phyloP scores from a whole-genome alignment of 192 early-diverging fungal species.

The Coemansia sp. region DNA sequence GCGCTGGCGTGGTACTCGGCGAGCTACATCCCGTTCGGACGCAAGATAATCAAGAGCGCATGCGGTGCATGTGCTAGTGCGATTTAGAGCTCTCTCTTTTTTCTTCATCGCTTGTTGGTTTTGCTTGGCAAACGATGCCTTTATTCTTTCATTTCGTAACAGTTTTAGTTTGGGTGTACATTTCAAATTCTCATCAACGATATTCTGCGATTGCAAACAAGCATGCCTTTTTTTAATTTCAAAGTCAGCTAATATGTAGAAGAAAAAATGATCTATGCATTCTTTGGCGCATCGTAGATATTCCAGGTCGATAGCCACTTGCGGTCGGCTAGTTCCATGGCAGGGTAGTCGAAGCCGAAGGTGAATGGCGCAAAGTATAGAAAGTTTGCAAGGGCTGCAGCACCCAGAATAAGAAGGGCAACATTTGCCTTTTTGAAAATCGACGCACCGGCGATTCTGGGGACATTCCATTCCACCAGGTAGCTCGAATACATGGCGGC shows the following conservation, averaged over 20 bases:
- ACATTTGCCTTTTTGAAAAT: not conserved
- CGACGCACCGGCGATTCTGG: slow-evolving; percentile 31
- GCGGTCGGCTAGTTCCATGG: slow-evolving; percentile 55
- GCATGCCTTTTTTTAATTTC: too few relatives aligned
- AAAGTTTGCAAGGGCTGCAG: slow-evolving; percentile 60
- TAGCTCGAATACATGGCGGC: slow-evolving; percentile 76
- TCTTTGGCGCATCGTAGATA: slow-evolving; percentile 49
- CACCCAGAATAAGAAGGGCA: slow-evolving; percentile 14
- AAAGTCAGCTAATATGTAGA: too few relatives aligned
- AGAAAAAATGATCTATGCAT: slow-evolving; percentile 4
- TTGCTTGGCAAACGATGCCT: not conserved
- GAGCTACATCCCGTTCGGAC: slow-evolving; percentile 92
- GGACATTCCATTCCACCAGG: slow-evolving; percentile 72
- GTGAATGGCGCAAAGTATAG: slow-evolving; percentile 76
- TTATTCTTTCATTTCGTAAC: not conserved
- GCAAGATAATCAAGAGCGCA: slow-evolving; percentile 60
- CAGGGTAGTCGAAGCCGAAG: slow-evolving; percentile 78
- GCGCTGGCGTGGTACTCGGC: slow-evolving; percentile 86
- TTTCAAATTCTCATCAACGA: not conserved
- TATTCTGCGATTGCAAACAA: too few relatives aligned
- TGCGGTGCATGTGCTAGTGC: slow-evolving; percentile 56
- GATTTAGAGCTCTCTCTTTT: slow-evolving; percentile 9
- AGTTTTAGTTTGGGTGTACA: not conserved
- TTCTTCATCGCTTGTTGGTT: too few relatives aligned
- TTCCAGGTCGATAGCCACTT: slow-evolving; percentile 82